Base-by-base conservation (phyloP, 2,329 filamentous ascomycete genomes). In the Blumeria hordei region DNA sequence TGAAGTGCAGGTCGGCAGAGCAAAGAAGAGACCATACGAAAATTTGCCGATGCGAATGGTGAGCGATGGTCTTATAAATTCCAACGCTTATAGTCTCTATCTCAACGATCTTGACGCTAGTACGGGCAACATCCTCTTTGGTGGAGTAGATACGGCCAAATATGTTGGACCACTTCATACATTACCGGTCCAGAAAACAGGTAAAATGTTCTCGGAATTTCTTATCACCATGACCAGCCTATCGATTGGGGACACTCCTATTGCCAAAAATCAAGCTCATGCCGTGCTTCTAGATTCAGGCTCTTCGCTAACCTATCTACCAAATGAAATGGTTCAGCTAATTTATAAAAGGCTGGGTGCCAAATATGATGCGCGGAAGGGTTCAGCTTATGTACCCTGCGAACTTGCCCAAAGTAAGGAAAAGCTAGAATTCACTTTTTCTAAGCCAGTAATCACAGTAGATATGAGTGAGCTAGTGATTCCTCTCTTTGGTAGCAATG, bases 11-110 rank as follows among this genome's bases (percentile, higher is more conserved):
- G 77, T 84, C 49, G 73, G 74, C 54, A 72, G 76, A 59, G 74
- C 71, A 8, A 71, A 73, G 6, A 67, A 70, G 56, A 56, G 68
- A 3, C 56, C 75, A 0, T 88, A 88, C 67, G 67, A 77, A 45
- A 88, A 88, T 64, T 70, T 88, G 6, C 83, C 83, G 1, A 73
- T 75, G 44, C 76, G 76, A 57, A 70, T 88, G 70, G 76, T 76
- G 1, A 67, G 75, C 34, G 70, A 75, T 3, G 78, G 77, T 7
- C 55, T 74, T 53, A 85, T 85, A 59, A 67, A 74, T 16, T 78
- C 80, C 16, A 81, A 75, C 55, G 80, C 82, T 1, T 88, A 81
- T 68, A 85, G 81, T 63, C 67, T 90, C 45, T 88, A 81, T 78
- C 70, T 88, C 16, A 83, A 88, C 67, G 82, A 87, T 62, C 69